Percentiles rank a stretch among this genome's conserved stretches.
Evolutionary conservation across 2,329 filamentous ascomycete species (phyloP).

Genomic region (Aureobasidium sp.): DNA sequence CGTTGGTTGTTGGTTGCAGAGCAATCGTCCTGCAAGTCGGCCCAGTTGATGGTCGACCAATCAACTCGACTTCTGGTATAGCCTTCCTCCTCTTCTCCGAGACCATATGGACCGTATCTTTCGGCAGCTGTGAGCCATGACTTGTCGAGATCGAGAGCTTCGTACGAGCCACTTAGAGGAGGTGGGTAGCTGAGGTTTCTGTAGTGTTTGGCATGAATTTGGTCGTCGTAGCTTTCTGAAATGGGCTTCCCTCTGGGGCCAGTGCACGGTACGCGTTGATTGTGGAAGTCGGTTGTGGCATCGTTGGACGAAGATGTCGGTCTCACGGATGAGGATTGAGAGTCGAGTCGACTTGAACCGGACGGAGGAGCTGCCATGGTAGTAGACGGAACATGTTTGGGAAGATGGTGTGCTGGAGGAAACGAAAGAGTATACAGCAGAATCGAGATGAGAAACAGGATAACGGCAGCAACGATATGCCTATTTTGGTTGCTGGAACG

Average conservation of each 20-base stretch:
- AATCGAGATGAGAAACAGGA: slow-evolving; percentile 4
- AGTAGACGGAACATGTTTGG: not conserved
- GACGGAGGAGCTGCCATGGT: not conserved
- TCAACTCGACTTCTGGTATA: slow-evolving; percentile 35
- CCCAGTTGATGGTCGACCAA: slow-evolving; percentile 62
- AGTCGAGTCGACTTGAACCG: not conserved
- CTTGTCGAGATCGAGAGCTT: slow-evolving; percentile 31
- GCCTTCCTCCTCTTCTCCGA: slow-evolving; percentile 40
- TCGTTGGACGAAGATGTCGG: not conserved
- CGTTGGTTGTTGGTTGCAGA: slow-evolving; percentile 55
- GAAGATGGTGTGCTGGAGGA: not conserved
- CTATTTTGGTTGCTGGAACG: not conserved
- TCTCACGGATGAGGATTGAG: not conserved
- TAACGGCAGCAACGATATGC: not conserved
- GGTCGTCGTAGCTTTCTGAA: slow-evolving; percentile 10
- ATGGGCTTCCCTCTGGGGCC: slow-evolving; percentile 7
- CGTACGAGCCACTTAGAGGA: slow-evolving; percentile 16
- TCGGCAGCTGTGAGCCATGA: slow-evolving; percentile 54
- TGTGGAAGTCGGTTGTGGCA: not conserved
- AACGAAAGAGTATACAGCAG: slow-evolving; percentile 10
- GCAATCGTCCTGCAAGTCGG: slow-evolving; percentile 57
- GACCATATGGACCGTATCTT: slow-evolving; percentile 47
- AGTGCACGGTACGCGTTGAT: not conserved
- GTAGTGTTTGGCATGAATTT: not conserved
- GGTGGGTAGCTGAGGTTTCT: not conserved